phyloP scores from a whole-genome alignment of 73 alveolate genomes.

The Paramecium tetraurelia region DNA sequence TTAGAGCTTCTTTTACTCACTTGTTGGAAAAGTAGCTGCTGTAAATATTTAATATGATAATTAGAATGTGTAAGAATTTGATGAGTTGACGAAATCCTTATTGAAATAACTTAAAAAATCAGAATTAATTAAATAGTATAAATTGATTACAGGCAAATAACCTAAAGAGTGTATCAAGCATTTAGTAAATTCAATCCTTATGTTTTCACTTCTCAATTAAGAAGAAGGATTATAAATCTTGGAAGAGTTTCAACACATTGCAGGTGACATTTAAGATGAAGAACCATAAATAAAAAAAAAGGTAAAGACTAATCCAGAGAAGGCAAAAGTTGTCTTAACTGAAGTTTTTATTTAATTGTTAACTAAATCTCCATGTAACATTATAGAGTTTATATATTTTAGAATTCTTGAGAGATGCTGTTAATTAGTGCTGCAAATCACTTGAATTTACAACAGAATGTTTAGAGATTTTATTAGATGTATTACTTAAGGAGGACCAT shows the following conservation, averaged over 20 bases:
- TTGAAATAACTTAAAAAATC: background rate
- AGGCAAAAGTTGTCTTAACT: background rate
- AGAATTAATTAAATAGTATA: background rate
- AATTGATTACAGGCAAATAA: background rate
- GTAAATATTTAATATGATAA: background rate
- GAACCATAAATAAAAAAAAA: slow-evolving; percentile 28
- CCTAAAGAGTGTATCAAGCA: background rate
- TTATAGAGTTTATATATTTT: background rate
- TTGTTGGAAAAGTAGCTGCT: background rate
- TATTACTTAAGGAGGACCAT: background rate
- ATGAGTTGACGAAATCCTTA: background rate
- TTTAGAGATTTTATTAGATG: slow-evolving; percentile 27
- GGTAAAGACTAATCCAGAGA: background rate
- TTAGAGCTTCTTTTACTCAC: slow-evolving; percentile 11
- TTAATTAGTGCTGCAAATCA: background rate
- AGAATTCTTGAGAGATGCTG: slow-evolving; percentile 40
- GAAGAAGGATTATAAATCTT: slow-evolving; percentile 11
- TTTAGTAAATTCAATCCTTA: background rate
- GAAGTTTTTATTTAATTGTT: slow-evolving; percentile 14
- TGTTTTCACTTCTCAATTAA: background rate
- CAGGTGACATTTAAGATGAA: background rate
- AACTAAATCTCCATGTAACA: slow-evolving; percentile 51
- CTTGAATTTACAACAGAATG: background rate
- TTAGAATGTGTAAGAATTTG: background rate
- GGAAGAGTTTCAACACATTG: background rate